A percentile compares a stretch with the other conserved stretches of the same genome.
These are phyloP conservation scores for Fusarium sp. DNA, from an alignment of 2,329 filamentous ascomycete species.

Conservation along the genomic window DNA sequence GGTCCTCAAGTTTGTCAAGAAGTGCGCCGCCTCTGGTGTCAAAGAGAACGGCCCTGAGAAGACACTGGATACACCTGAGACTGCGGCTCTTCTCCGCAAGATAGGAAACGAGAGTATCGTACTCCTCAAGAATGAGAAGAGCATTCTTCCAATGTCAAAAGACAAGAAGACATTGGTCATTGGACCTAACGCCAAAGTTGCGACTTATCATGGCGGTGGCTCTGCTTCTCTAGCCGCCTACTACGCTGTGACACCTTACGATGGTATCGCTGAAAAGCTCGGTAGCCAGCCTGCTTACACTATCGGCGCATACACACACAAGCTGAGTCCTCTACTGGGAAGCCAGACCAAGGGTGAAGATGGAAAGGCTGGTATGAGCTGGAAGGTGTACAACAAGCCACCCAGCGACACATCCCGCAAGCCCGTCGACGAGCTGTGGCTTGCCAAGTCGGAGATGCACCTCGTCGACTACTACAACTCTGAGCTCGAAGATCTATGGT, in stretches of 20 bases:
- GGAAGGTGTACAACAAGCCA: constrained; percentile 70
- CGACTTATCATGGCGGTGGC: constrained; percentile 70
- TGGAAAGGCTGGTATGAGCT: constrained; percentile 67
- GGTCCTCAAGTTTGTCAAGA: constrained; percentile 68
- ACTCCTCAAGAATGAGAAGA: constrained; percentile 75
- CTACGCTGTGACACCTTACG: constrained; percentile 76
- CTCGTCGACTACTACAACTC: constrained; percentile 63
- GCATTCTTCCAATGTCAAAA: constrained; percentile 70
- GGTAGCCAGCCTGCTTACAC: constrained; percentile 58
- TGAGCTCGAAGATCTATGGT: constrained; percentile 65
- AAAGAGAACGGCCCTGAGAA: constrained; percentile 64
- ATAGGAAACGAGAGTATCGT: constrained; percentile 76
- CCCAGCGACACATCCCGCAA: constrained; percentile 58
- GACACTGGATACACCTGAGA: constrained; percentile 67
- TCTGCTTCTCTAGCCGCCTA: constrained; percentile 69
- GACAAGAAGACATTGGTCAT: constrained; percentile 68
- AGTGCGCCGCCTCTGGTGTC: constrained; percentile 62
- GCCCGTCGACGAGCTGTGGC: constrained; percentile 59
- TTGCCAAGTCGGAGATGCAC: constrained; percentile 60
- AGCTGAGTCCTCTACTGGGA: constrained; percentile 68
- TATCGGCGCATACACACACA: constrained; percentile 72
- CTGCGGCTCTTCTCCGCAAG: constrained; percentile 69
- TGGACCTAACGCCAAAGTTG: constrained; percentile 66
- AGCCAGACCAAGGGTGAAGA: constrained; percentile 59
- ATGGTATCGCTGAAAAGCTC: constrained; percentile 70